Evolutionary conservation across 225 moss, liverwort and hornwort species (phyloP).

Genomic region (Polytrichum commune): DNA sequence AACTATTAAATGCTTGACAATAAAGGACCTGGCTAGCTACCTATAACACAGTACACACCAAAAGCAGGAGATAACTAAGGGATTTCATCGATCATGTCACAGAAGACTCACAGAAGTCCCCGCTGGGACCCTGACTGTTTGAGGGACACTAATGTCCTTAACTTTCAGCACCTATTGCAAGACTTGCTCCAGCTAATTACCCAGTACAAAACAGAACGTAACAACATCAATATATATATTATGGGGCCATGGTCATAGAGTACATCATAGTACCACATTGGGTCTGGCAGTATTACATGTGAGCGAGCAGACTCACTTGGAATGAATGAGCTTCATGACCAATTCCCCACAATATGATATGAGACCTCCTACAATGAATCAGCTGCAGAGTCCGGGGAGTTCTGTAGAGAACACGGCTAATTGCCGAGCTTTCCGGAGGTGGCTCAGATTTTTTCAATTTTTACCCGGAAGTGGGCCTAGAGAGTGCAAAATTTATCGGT

Average conservation of each 20-base stretch:
- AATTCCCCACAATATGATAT: background rate
- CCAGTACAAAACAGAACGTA: background rate
- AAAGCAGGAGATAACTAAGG: background rate
- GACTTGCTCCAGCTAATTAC: background rate
- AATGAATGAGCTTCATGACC: background rate
- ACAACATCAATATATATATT: background rate
- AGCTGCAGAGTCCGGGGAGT: too few relatives aligned
- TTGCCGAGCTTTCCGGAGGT: too few relatives aligned
- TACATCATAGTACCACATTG: background rate
- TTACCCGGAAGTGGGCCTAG: too few relatives aligned
- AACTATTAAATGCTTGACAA: background rate
- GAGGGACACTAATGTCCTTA: background rate
- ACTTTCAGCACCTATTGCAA: background rate
- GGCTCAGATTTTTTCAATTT: too few relatives aligned
- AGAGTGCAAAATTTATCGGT: too few relatives aligned
- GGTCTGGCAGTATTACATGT: background rate
- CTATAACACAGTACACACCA: background rate
- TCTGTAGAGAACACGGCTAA: too few relatives aligned
- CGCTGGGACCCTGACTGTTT: background rate
- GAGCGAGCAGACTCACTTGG: slow-evolving; percentile 2
- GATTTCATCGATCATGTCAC: background rate
- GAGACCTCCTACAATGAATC: background rate
- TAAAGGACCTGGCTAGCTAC: background rate
- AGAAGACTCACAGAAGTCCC: background rate
- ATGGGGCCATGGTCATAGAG: background rate